phyloP scores from a whole-genome alignment of 345 rosid genomes.

The Ricinus communis region DNA sequence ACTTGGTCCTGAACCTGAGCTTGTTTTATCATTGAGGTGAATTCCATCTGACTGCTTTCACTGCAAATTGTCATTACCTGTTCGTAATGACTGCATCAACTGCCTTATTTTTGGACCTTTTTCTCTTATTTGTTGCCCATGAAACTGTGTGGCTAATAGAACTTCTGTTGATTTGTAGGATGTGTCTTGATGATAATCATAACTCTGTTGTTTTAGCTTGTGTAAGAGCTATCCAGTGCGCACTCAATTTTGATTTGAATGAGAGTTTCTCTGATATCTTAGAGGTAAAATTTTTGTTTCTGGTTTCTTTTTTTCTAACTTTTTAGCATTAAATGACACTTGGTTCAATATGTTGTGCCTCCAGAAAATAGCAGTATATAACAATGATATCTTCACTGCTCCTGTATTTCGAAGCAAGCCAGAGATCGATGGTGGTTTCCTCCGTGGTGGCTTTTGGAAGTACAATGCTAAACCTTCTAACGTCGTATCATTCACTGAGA shows the following conservation, averaged over 20 bases:
- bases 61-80: conserved; percentile 7
- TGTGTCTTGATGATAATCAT: conserved; percentile 89
- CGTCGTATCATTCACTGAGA: conserved; percentile 47
- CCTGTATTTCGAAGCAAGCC: conserved; percentile 85
- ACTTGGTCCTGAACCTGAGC: conserved; percentile 95
- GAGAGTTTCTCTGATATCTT: conserved; percentile 57
- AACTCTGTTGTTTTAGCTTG: conserved; percentile 71
- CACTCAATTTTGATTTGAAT: conserved; percentile 66
- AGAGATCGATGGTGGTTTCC: conserved; percentile 70
- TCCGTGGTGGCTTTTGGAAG: conserved; percentile 88
- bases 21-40: conserved; percentile 81
- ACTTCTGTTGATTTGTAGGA: conserved; percentile 47
- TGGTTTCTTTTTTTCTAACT: background rate
- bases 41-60: conserved; percentile 7
- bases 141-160: conserved; percentile 2
- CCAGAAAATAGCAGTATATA: conserved; percentile 51
- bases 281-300: conserved; percentile 54
- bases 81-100: conserved; percentile 7
- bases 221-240: conserved; percentile 60
- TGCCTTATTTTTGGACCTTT: conserved; percentile 5
- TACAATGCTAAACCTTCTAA: conserved; percentile 88
- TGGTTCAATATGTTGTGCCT: conserved; percentile 20
- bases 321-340: conserved; percentile 13
- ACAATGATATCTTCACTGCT: conserved; percentile 56
- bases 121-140: background rate